Base-by-base conservation (phyloP, 1,139 yeast species). In the Pichia sorboxylosa region DNA sequence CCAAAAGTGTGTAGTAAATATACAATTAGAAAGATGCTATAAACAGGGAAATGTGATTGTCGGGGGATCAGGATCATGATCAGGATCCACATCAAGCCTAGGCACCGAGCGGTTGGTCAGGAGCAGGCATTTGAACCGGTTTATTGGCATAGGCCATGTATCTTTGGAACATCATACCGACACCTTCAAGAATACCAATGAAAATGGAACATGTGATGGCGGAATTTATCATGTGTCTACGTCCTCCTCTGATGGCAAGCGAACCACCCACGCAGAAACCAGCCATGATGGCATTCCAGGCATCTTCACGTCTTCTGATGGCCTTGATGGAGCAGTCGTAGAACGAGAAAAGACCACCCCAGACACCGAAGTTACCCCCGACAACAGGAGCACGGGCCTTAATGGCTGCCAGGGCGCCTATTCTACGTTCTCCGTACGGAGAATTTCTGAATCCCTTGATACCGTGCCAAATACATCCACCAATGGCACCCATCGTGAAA, bases 221-320 rank as follows among this genome's bases (percentile, higher is more conserved):
- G 39, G 94, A 81, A 59, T 87, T 90, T 63, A 97, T 71, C 34
- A 94, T 83, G 57, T 87, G 96, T 64, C 75, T 83, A 90, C 95
- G 84, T 34, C 98, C 99, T 49, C 98, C 97, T 73, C 99, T 83
- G 47, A 92, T 74, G 40, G 98, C 98, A 47, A 90, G 68, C 13
- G 96, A 77, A 49, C 98, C 99, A 68, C 99, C 99, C 32, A 95
- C 87, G 66, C 84, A 84, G 58, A 92, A 87, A 36, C 99, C 98
- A 23, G 98, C 97, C 55, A 90, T 80, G 50, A 90, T 90, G 40
- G 97, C 96, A 57, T 90, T 90, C 82, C 94, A 83, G 8, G 97
- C 95, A 57, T 90, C 99, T 61, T 90, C 99, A 64, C 96, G 83
- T 60, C 83, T 81, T 64, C 99, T 81, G 26, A 90, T 73, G 3